phyloP scores from a whole-genome alignment of 1,139 yeast genomes.

The Yamadazyma conglobata region DNA sequence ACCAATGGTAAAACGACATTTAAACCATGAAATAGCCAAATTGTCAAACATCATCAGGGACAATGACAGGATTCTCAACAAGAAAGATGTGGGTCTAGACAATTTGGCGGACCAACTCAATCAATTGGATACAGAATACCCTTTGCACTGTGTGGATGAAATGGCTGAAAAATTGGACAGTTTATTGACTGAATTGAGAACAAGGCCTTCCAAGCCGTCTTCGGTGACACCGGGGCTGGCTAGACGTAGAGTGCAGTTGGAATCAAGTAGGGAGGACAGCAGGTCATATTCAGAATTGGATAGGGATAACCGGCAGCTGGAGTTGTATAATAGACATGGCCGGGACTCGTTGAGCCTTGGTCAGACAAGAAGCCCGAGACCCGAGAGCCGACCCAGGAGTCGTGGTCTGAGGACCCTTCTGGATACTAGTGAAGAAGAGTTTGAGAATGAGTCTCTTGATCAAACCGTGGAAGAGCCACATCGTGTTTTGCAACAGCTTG shows the following conservation, averaged over 20 bases:
- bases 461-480: conserved; percentile 8
- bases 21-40: conserved; percentile 5
- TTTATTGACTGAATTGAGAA: conserved; percentile 6
- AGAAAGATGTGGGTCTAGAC: neutral
- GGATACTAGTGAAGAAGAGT: conserved; percentile 3
- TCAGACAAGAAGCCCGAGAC: neutral
- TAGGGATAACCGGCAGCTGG: neutral
- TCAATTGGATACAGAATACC: neutral
- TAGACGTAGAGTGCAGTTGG: neutral
- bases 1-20: conserved; percentile 5
- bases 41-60: conserved; percentile 5
- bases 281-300: neutral
- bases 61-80: conserved; percentile 4
- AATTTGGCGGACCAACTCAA: neutral
- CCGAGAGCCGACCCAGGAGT: no score
- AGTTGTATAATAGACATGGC: neutral
- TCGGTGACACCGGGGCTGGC: no score
- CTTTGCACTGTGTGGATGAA: conserved; percentile 1
- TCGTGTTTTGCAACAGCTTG: conserved; percentile 11
- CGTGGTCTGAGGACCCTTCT: no score
- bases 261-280: neutral
- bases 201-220: no score
- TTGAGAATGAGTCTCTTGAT: conserved; percentile 4
- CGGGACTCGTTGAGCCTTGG: neutral
- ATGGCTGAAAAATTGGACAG: conserved; percentile 7